These are phyloP conservation scores for Fusarium sp. DNA, from an alignment of 2,329 filamentous ascomycete species.

Conservation along the genomic window DNA sequence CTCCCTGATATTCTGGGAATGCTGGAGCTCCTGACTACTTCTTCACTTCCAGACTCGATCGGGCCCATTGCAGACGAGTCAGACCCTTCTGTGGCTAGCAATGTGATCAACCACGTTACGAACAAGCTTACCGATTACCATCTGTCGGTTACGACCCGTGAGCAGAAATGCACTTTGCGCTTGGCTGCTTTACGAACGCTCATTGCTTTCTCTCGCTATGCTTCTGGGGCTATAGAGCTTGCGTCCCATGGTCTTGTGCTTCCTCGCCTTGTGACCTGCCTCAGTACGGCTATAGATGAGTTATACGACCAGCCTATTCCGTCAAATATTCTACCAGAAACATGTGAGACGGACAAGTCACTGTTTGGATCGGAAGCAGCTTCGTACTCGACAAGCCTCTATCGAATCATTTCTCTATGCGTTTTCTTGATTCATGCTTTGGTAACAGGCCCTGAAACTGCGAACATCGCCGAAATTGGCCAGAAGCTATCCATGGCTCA, in stretches of 20 bases:
- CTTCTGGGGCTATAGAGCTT: constrained; percentile 75
- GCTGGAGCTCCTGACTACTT: constrained; percentile 77
- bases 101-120: constrained; percentile 74
- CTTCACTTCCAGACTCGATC: constrained; percentile 74
- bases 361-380: constrained; percentile 29
- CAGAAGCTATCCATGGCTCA: constrained; percentile 78
- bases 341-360: constrained; percentile 20
- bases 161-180: constrained; percentile 61
- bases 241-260: constrained; percentile 78
- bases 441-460: constrained; percentile 64
- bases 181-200: constrained; percentile 68
- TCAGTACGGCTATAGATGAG: constrained; percentile 77
- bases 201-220: constrained; percentile 72
- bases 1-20: constrained; percentile 74
- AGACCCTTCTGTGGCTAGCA: constrained; percentile 60
- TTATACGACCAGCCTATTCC: constrained; percentile 73
- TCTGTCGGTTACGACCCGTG: constrained; percentile 54
- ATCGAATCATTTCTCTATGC: constrained; percentile 64
- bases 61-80: constrained; percentile 72
- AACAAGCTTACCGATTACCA: constrained; percentile 73
- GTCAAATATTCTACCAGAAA: constrained; percentile 57
- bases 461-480: constrained; percentile 71
- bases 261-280: constrained; percentile 79
- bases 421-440: constrained; percentile 68
- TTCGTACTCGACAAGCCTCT: constrained; percentile 53